These are phyloP conservation scores for Triticum urartu DNA, from an alignment of 176 grass and related monocot genomes.

Conservation along the genomic window DNA sequence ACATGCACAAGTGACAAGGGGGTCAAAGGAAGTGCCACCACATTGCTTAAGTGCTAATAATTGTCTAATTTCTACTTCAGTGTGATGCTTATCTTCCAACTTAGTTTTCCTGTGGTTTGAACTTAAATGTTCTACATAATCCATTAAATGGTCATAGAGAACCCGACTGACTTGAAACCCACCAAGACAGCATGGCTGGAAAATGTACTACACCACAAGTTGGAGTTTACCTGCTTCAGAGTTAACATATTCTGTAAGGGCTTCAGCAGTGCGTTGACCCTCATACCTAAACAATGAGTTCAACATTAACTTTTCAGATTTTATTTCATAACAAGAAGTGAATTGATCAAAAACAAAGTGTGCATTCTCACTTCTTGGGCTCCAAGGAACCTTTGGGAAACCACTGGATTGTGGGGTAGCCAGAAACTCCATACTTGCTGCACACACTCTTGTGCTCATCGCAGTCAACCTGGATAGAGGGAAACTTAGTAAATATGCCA, in stretches of 20 bases:
- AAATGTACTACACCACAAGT: neutral
- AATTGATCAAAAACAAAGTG: conserved; percentile 9
- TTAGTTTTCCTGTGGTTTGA: neutral
- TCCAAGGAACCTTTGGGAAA: conserved; percentile 96
- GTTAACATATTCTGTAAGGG: conserved; percentile 88
- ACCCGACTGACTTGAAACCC: neutral
- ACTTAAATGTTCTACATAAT: neutral
- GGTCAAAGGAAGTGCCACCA: neutral
- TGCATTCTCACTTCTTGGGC: conserved; percentile 76
- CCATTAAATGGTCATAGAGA: neutral
- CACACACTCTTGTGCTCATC: conserved; percentile 92
- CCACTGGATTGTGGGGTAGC: conserved; percentile 97
- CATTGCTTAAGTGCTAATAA: neutral
- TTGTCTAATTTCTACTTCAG: neutral
- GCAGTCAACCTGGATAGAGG: conserved; percentile 78
- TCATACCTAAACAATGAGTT: conserved; percentile 66
- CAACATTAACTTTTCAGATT: neutral
- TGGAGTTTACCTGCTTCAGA: conserved; percentile 76
- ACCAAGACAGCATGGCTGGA: neutral
- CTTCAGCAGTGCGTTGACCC: conserved; percentile 69
- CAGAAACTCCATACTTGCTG: conserved; percentile 94
- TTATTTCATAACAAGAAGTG: conserved; percentile 4
- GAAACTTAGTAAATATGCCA: neutral
- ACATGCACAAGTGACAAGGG: neutral
- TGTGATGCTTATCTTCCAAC: neutral